Conservation (phyloP, 164 flowering plant species). For the Vitis amurensis region DNA sequence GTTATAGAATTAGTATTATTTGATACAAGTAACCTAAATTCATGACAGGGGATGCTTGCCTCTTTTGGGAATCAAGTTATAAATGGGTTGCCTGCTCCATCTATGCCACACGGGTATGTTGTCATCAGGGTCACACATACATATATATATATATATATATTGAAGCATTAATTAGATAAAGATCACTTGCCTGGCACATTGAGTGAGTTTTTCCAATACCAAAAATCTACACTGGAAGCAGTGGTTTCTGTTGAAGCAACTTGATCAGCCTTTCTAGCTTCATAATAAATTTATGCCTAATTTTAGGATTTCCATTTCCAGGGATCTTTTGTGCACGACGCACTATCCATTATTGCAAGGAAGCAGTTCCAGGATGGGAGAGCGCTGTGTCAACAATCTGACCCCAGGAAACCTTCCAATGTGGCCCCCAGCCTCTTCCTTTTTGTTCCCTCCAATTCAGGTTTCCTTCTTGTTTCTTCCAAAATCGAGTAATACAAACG, state of each 20-base stretch:
- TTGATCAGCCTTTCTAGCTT: no score
- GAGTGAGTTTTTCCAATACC: no score
- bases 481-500: no score
- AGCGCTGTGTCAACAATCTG: conserved; percentile 3
- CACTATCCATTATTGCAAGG: conserved; percentile 24
- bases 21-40: not conserved
- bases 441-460: conserved; percentile 18
- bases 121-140: not conserved
- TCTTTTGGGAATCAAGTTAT: conserved; percentile 21
- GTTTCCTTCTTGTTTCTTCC: not conserved
- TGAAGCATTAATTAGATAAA: not conserved
- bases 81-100: conserved; percentile 20
- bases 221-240: no score
- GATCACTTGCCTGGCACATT: no score
- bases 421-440: conserved; percentile 15
- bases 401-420: conserved; percentile 3
- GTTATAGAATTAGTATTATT: no score
- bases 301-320: not conserved
- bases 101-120: conserved; percentile 16
- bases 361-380: conserved; percentile 15
- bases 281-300: no score
- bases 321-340: conserved; percentile 18
- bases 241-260: no score
- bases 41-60: conserved; percentile 16
- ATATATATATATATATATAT: no score